Conservation (phyloP, 441 rosid species). For the Pelargonium exstipulatum region DNA sequence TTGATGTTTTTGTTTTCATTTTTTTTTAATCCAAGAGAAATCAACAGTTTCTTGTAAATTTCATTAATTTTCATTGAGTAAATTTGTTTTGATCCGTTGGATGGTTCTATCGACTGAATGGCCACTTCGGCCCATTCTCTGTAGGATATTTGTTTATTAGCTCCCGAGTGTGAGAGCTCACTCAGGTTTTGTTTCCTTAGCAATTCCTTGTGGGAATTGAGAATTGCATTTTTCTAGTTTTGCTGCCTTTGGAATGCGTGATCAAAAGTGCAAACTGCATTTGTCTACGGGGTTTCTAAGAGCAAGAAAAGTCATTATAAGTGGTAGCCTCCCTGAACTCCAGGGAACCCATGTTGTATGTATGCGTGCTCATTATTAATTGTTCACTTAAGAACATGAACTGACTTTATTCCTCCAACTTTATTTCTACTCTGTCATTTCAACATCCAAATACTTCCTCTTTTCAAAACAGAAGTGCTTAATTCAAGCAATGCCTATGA, state of each 20-base stretch:
- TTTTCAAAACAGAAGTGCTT: constrained; percentile 4
- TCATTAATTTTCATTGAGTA: not conserved
- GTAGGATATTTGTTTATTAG: not conserved
- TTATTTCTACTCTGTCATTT: constrained; percentile 4
- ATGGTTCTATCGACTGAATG: not conserved
- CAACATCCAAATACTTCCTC: constrained; percentile 7
- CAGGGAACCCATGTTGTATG: not conserved
- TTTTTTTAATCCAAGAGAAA: not conserved
- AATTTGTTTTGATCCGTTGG: not conserved
- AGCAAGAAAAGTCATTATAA: not conserved
- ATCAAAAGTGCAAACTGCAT: not conserved
- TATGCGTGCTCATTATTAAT: no score
- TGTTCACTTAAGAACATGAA: not conserved
- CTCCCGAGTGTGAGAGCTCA: not conserved
- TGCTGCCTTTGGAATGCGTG: not conserved
- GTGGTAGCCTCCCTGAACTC: not conserved
- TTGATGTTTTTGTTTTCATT: constrained; percentile 9
- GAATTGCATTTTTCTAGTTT: not conserved
- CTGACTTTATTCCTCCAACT: not conserved
- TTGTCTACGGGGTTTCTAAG: not conserved
- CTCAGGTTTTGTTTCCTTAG: not conserved
- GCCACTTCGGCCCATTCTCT: not conserved
- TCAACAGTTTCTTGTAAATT: not conserved
- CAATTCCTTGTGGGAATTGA: not conserved
- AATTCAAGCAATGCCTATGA: constrained; percentile 4